A percentile compares a stretch with the other conserved stretches of the same genome.
These are phyloP conservation scores for Clarireedia sp. DNA, from an alignment of 2,329 filamentous ascomycete genomes.

Conservation along the genomic window DNA sequence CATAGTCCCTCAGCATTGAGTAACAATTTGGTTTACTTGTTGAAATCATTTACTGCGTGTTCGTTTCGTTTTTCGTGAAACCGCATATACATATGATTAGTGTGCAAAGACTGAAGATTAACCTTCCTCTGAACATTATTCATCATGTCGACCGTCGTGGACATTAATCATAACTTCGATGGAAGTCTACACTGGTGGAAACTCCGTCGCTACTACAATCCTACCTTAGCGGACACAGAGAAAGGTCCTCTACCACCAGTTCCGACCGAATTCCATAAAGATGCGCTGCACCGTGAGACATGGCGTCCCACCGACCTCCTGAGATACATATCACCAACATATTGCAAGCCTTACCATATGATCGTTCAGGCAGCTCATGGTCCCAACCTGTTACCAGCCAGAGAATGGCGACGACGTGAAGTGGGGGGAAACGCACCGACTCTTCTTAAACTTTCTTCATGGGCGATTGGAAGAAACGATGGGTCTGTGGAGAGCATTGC, in stretches of 20 bases:
- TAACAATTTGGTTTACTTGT: too few species aligned
- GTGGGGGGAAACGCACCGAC: constrained; percentile 7
- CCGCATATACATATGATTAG: not conserved
- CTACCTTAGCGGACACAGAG: constrained; percentile 4
- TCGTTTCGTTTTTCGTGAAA: not conserved
- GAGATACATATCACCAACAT: constrained; percentile 9
- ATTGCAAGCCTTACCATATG: constrained; percentile 9
- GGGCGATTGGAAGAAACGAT: constrained; percentile 6
- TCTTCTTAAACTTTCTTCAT: constrained; percentile 6
- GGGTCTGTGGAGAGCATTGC: not conserved
- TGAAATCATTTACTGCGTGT: not conserved
- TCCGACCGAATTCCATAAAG: constrained; percentile 4
- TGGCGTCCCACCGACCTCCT: constrained; percentile 9
- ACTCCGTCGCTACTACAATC: constrained; percentile 1
- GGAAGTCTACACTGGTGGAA: constrained; percentile 6
- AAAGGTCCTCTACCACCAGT: constrained; percentile 1
- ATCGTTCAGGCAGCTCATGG: constrained; percentile 7
- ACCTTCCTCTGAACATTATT: not conserved
- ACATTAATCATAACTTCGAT: constrained; percentile 9
- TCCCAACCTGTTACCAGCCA: not conserved
- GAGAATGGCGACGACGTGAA: constrained; percentile 6
- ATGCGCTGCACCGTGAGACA: constrained; percentile 8
- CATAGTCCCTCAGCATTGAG: not conserved
- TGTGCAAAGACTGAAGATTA: not conserved
- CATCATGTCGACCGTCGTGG: not conserved